These are phyloP conservation scores for Venturia pyrina DNA, from an alignment of 2,329 filamentous ascomycete genomes.

Conservation along the genomic window DNA sequence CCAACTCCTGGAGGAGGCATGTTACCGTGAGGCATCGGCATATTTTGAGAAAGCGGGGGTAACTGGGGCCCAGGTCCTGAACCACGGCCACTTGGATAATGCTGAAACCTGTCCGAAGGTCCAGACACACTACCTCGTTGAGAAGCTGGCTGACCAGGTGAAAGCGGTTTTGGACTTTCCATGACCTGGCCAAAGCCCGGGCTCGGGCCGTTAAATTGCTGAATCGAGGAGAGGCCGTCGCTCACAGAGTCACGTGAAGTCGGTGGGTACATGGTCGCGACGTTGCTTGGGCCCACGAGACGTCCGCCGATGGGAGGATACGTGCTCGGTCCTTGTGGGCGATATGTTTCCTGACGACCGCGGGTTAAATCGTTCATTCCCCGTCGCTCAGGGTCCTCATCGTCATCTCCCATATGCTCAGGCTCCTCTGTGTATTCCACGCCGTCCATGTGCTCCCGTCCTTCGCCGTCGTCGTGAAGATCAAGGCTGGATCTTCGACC, in stretches of 20 bases:
- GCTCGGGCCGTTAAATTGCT: conserved; percentile 25
- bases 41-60: conserved; percentile 4
- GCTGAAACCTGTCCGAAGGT: conserved; percentile 42
- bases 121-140: conserved; percentile 27
- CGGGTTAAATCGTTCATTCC: conserved; percentile 63
- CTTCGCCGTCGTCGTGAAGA: conserved; percentile 52
- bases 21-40: conserved; percentile 5
- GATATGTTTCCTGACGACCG: conserved; percentile 43
- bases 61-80: conserved; percentile 32
- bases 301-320: conserved; percentile 53
- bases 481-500: conserved; percentile 81
- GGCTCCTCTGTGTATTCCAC: conserved; percentile 43
- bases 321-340: conserved; percentile 60
- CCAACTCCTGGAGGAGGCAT: conserved; percentile 22
- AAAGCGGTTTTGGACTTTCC: conserved; percentile 79
- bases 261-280: conserved; percentile 12
- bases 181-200: conserved; percentile 64
- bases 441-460: conserved; percentile 51
- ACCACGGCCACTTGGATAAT: conserved; percentile 49
- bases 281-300: conserved; percentile 19
- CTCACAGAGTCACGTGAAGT: conserved; percentile 14
- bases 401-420: conserved; percentile 43
- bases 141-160: conserved; percentile 47
- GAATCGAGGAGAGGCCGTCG: conserved; percentile 24
- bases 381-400: conserved; percentile 37